Evolutionary conservation across 2,329 filamentous ascomycete genomes (phyloP).

Genomic region (Alternaria gansuensis): DNA sequence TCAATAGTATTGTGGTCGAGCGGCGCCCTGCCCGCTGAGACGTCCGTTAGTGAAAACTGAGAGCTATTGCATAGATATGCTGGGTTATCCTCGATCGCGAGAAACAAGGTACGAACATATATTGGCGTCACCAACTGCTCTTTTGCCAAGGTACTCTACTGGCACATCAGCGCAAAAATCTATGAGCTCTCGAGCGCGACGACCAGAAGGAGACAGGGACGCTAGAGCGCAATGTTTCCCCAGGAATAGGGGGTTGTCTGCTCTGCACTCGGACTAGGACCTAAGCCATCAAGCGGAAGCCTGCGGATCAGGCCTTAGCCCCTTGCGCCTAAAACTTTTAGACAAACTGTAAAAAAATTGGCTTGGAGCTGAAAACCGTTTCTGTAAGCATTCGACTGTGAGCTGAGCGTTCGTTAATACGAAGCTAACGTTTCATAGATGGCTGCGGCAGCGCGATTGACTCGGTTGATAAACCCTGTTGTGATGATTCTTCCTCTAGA

Average conservation of each 20-base stretch:
- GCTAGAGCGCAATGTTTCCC: neutral
- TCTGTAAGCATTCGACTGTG: neutral
- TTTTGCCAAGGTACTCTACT: neutral
- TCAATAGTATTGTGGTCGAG: neutral
- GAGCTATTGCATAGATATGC: neutral
- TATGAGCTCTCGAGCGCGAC: neutral
- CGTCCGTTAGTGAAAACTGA: neutral
- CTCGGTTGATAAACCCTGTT: neutral
- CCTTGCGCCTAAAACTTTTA: neutral
- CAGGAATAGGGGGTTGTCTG: neutral
- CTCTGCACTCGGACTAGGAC: neutral
- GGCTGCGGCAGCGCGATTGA: neutral
- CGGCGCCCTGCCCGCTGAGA: neutral
- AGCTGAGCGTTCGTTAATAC: neutral
- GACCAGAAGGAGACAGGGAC: neutral
- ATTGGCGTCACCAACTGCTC: neutral
- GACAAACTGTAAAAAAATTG: conserved; percentile 1
- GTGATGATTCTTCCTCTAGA: neutral
- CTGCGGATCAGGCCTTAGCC: neutral
- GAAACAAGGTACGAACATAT: neutral
- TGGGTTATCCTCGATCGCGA: neutral
- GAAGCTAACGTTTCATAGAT: conserved; percentile 1
- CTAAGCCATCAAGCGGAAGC: neutral
- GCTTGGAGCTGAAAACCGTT: neutral
- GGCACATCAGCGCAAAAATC: neutral